Evolutionary conservation across 495 filamentous ascomycete species (phyloP).

Genomic region (Patellaria atrata): DNA sequence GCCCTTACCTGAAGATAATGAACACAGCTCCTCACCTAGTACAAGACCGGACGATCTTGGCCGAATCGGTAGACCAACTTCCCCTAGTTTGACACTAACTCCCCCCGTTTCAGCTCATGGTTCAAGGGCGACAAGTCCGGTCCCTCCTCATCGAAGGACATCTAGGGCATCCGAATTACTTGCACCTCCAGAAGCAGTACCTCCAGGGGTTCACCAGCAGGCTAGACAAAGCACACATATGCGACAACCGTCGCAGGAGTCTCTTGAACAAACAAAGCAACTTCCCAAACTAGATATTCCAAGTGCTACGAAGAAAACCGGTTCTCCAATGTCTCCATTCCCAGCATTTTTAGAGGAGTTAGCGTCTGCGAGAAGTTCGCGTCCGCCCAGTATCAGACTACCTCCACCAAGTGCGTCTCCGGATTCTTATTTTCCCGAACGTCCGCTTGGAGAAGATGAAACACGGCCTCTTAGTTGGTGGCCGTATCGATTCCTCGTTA

Average conservation of each 20-base stretch:
- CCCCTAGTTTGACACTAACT: slow-evolving; percentile 17
- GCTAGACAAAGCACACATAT: too few relatives aligned
- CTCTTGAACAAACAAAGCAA: too few relatives aligned
- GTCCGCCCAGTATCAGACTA: slow-evolving; percentile 38
- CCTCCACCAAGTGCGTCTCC: slow-evolving; percentile 38
- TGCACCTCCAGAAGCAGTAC: too few relatives aligned
- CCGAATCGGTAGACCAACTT: slow-evolving; percentile 2
- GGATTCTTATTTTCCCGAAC: slow-evolving; percentile 29
- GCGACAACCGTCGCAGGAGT: too few relatives aligned
- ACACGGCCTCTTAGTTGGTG: slow-evolving; percentile 37
- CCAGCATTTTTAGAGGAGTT: slow-evolving; percentile 36
- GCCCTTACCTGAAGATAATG: slow-evolving; percentile 12
- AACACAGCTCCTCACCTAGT: background rate
- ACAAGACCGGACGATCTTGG: too few relatives aligned
- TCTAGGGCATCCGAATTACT: too few relatives aligned
- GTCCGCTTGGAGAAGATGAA: slow-evolving; percentile 13
- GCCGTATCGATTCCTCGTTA: slow-evolving; percentile 56
- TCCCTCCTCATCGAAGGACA: slow-evolving; percentile 4
- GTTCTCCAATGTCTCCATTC: slow-evolving; percentile 35
- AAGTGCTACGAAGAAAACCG: background rate
- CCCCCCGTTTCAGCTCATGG: slow-evolving; percentile 27
- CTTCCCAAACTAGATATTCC: too few relatives aligned
- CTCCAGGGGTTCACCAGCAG: too few relatives aligned
- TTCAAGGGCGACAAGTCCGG: slow-evolving; percentile 22
- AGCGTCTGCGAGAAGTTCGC: slow-evolving; percentile 11